A percentile compares a stretch with the other conserved stretches of the same genome.
Evolutionary conservation across 177 flowering plant species (phyloP).

Genomic region (Vitis hybrid): DNA sequence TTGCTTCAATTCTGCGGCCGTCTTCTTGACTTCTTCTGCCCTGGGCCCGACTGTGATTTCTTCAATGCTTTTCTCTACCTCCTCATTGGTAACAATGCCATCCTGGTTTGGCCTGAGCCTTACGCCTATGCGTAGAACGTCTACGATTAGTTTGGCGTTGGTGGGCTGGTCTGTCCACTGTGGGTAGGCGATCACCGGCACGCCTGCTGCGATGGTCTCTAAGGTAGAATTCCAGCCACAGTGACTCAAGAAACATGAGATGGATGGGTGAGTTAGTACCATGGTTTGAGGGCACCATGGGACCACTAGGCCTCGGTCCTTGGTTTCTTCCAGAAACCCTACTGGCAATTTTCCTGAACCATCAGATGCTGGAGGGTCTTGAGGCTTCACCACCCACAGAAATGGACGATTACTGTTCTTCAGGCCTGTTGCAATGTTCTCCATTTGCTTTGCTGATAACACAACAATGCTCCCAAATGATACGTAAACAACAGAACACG

Average conservation of each 20-base stretch:
- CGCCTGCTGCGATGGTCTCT: conserved; percentile 32
- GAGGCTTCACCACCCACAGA: conserved; percentile 46
- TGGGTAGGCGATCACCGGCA: conserved; percentile 39
- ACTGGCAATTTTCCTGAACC: conserved; percentile 17
- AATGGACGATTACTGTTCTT: conserved; percentile 25
- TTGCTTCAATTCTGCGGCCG: conserved; percentile 26
- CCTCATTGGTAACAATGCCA: conserved; percentile 25
- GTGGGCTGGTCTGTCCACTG: conserved; percentile 50
- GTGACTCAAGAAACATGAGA: conserved; percentile 42
- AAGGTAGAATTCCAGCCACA: conserved; percentile 50
- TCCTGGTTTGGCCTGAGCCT: conserved; percentile 18
- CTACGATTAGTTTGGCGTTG: conserved; percentile 38
- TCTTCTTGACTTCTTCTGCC: conserved; percentile 26
- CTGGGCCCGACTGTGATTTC: conserved; percentile 24
- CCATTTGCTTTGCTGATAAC: conserved; percentile 29
- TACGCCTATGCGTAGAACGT: conserved; percentile 31
- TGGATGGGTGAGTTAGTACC: conserved; percentile 32
- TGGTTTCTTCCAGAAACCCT: conserved; percentile 25
- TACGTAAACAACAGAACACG: conserved; percentile 42
- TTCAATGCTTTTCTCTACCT: conserved; percentile 24
- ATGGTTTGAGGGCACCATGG: conserved; percentile 37
- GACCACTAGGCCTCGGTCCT: conserved; percentile 32
- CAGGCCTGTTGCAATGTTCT: conserved; percentile 29
- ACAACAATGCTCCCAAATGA: conserved; percentile 50
- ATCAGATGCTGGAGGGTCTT: conserved; percentile 1